These are phyloP conservation scores for Colletotrichum sp. DNA, from an alignment of 2,329 filamentous ascomycete genomes.

Conservation along the genomic window DNA sequence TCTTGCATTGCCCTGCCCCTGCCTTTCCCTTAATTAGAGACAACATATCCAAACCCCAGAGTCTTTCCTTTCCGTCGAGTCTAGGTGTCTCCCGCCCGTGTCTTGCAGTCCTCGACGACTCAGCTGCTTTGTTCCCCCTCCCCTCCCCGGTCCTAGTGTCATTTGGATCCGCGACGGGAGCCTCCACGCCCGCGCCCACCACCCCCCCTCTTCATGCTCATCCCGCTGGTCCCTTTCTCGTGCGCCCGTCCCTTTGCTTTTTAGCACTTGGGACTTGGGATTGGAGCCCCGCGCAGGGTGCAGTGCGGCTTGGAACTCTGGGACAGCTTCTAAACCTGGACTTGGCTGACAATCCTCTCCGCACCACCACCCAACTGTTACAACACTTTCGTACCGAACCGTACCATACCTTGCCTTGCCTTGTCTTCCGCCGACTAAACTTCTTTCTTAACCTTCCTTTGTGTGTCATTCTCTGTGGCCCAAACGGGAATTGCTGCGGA, in stretches of 20 bases:
- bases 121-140: constrained; percentile 6
- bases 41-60: not conserved
- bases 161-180: constrained; percentile 20
- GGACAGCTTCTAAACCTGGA: constrained; percentile 5
- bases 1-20: not conserved
- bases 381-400: not conserved
- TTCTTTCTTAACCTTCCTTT: not conserved
- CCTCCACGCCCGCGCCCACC: constrained; percentile 7
- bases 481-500: not conserved
- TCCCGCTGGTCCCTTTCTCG: not conserved
- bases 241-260: constrained; percentile 2
- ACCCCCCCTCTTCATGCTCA: not conserved
- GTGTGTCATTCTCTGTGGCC: not conserved
- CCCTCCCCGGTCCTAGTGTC: constrained; percentile 8
- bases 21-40: not conserved
- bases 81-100: not conserved
- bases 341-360: not conserved
- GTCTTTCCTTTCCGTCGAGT: not conserved
- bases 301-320: not conserved
- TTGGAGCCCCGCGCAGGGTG: not conserved
- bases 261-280: not conserved
- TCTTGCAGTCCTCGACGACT: constrained; percentile 6
- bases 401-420: not conserved
- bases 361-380: not conserved
- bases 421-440: not conserved